Evolutionary conservation across 495 filamentous ascomycete species (phyloP).

Genomic region (Hypoxylon trugodes): DNA sequence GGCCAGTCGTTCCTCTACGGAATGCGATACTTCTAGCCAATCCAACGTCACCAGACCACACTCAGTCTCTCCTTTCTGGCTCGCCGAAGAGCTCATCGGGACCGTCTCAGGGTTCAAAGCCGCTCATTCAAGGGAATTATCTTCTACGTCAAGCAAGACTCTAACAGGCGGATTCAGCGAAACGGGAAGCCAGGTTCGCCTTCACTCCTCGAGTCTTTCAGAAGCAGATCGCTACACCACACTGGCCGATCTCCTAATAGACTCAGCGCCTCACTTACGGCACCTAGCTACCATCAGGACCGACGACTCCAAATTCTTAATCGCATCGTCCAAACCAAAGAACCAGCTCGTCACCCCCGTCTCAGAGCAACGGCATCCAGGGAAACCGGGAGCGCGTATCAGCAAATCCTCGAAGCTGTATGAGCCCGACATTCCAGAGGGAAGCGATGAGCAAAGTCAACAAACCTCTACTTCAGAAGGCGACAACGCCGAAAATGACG

Average conservation of each 20-base stretch:
- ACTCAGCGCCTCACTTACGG: conserved; percentile 31
- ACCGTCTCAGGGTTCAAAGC: conserved; percentile 16
- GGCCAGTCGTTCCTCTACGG: conserved; percentile 15
- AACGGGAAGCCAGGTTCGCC: conserved; percentile 10
- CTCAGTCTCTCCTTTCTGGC: conserved; percentile 22
- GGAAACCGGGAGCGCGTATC: conserved; percentile 35
- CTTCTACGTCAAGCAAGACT: conserved; percentile 25
- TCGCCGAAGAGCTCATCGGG: conserved; percentile 25
- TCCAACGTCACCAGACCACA: conserved; percentile 2
- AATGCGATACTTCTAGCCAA: conserved; percentile 19
- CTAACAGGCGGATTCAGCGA: conserved; percentile 20
- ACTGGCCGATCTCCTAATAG: conserved; percentile 36
- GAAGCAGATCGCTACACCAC: conserved; percentile 8
- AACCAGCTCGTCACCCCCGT: conserved; percentile 27
- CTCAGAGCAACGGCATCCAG: conserved; percentile 45
- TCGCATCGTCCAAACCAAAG: conserved; percentile 6
- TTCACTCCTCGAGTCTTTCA: not conserved
- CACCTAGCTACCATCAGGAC: conserved; percentile 23
- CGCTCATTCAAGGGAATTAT: conserved; percentile 17
- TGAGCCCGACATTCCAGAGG: conserved; percentile 10
- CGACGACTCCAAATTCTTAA: conserved; percentile 3
- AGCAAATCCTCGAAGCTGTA: conserved; percentile 12
- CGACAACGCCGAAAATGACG: conserved; percentile 25
- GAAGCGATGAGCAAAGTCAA: conserved; percentile 23
- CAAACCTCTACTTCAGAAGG: conserved; percentile 16